Base-by-base conservation (phyloP, 2,329 filamentous ascomycete genomes). In the Diplodia intermedia region DNA sequence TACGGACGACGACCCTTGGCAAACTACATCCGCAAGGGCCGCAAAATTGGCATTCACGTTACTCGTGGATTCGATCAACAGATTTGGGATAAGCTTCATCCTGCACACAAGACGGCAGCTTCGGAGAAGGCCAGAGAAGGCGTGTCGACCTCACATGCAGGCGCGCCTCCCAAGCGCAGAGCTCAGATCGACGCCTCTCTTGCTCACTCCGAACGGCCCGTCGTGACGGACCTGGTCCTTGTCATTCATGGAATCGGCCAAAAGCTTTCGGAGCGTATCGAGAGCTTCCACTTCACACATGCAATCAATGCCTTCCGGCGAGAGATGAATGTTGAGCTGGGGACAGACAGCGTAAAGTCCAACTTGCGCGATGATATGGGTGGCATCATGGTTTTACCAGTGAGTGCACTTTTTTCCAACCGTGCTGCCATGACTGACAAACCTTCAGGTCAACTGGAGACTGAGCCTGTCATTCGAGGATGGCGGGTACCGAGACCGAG, bases 261-360 rank as follows among this genome's bases (percentile, higher is more conserved):
- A 78, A 98, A 99, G 77, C 86, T 98, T 61, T 96, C 94, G 0
- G 93, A 99, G 77, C 86, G 94, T 14, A 92, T 98, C 69, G 94
- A 98, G 78, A 97, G 93, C 73, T 99, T 94, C 74, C 93, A 98
- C 78, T 99, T 99, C 74, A 99, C 95, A 0, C 94, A 98, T 77
- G 92, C 93, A 5, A 94, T 98, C 76, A 98, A 97, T 75, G 88
- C 90, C 0, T 95, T 99, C 72, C 89, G 95, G 14, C 87, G 94
- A 69, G 89, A 92, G 23, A 87, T 98, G 68, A 97, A 97, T 72
- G 83, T 94, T 61, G 94, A 99, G 76, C 85, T 97, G 49, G 87
- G 88, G 36, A 91, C 86, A 40, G 88, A 91, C 2, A 84, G 86
- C 9, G 90, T 97, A n/a, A 92, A 89, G 76, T 85, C 88, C 0